Evolutionary conservation across 2,329 filamentous ascomycete genomes (phyloP).

Genomic region (Monilinia aucupariae): DNA sequence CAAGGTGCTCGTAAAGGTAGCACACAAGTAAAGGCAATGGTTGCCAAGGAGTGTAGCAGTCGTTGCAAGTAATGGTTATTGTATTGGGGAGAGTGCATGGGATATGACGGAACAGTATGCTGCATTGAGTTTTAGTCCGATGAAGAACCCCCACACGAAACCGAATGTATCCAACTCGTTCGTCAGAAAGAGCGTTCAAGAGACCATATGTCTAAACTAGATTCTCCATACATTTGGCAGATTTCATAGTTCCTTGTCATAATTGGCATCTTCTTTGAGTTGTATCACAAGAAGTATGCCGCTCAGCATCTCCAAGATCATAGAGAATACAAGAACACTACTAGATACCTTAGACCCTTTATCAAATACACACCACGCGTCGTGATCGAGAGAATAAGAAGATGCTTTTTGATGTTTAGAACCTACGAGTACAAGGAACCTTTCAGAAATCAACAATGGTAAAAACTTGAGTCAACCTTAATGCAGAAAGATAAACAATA

Average conservation of each 20-base stretch:
- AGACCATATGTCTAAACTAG: background rate
- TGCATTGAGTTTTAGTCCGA: background rate
- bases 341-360: background rate
- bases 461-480: background rate
- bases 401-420: too few species aligned
- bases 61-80: background rate
- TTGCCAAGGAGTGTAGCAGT: background rate
- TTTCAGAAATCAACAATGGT: background rate
- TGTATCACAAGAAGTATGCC: background rate
- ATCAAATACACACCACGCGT: background rate
- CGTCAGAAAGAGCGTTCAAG: background rate
- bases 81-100: background rate
- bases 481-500: background rate
- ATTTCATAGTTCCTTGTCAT: background rate
- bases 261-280: background rate
- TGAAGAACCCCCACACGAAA: background rate
- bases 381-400: background rate
- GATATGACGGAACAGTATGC: background rate
- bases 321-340: background rate
- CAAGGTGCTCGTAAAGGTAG: background rate
- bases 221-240: background rate
- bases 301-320: too few species aligned
- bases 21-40: background rate
- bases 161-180: background rate
- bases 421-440: background rate